These are phyloP conservation scores for Physcia stellaris DNA, from an alignment of 495 filamentous ascomycete genomes.

Conservation along the genomic window DNA sequence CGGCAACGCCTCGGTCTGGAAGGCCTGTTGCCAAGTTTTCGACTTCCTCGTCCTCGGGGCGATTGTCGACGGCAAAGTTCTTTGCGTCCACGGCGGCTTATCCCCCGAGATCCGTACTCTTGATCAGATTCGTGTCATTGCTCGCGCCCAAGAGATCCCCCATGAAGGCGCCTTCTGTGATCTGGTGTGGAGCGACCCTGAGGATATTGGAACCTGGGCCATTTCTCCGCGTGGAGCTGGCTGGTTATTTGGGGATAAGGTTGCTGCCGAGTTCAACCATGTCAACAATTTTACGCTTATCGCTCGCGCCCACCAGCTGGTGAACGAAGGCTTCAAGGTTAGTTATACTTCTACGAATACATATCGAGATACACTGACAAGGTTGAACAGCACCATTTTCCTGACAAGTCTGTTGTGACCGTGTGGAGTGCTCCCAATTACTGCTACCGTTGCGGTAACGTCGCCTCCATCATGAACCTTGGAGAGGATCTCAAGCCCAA, in stretches of 20 bases:
- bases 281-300: slow-evolving; percentile 93
- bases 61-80: slow-evolving; percentile 90
- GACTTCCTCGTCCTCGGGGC: slow-evolving; percentile 94
- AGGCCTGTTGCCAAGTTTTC: slow-evolving; percentile 97
- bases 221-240: slow-evolving; percentile 89
- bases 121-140: slow-evolving; percentile 95
- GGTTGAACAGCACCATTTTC: slow-evolving; percentile 67
- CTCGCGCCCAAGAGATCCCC: slow-evolving; percentile 91
- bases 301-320: slow-evolving; percentile 88
- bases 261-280: slow-evolving; percentile 97
- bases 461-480: slow-evolving; percentile 93
- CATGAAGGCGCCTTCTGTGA: slow-evolving; percentile 98
- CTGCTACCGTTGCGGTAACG: slow-evolving; percentile 96
- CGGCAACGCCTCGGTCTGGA: slow-evolving; percentile 96
- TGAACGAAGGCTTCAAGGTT: slow-evolving; percentile 96
- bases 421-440: slow-evolving; percentile 99
- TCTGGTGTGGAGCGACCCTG: slow-evolving; percentile 94
- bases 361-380: slow-evolving; percentile 4
- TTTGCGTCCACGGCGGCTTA: slow-evolving; percentile 94
- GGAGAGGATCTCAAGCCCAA: slow-evolving; percentile 69
- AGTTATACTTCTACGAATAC: background rate
- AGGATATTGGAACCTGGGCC: slow-evolving; percentile 97
- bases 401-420: slow-evolving; percentile 92
- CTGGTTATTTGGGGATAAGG: slow-evolving; percentile 96
- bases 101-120: slow-evolving; percentile 93